Evolutionary conservation across 1,139 yeast species (phyloP), one percentile per base, ranked within the genome.

Genomic region (Saccharomyces pastorianus): DNA sequence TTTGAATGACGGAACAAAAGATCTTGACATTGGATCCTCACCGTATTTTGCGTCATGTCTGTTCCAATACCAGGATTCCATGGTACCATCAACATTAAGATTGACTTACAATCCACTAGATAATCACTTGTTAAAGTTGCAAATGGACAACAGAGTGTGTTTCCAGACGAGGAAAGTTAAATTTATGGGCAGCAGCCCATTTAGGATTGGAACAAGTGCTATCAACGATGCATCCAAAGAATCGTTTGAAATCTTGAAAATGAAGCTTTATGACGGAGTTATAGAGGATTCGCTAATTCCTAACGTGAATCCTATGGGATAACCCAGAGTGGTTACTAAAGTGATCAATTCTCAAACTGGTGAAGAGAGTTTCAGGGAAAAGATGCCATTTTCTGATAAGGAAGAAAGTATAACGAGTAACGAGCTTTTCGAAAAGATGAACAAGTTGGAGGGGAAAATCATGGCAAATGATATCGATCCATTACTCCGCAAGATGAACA

Each of bases 61-160:
- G 17, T 70, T 82, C 59, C 72, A 75, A 20, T 85, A 78, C 63
- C 82, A 84, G 64, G 83, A 81, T 61, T 81, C 88, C 0, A 79
- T 79, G 59, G 85, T 84, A 7, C 93, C 93, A 6, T 74, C 79
- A 46, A 83, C 86, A 0, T 54, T 84, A 13, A 78, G 88, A 68
- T 62, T 85, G 11, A 79, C 84, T 2, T 84, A 83, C 61, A 76
- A 81, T 32, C 68, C 70, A 27, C 60, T 60, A 7, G 62, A 64
- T 31, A 62, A 63, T 20, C 73, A 73, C 31, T 68, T 77, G 64
- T 75, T 85, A 58, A 83, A 83, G 59, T 76, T 85, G 20, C 88
- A 85, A 59, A 70, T 84, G 46, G 88, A 85, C 65, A 85, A 85
- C 65, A 81, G 80, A 60, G 73, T 85, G 53, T 82, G 89, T 64